Evolutionary conservation across 768 basidiomycete species (phyloP).

Genomic region (Leucocoprinus birnbaumii): DNA sequence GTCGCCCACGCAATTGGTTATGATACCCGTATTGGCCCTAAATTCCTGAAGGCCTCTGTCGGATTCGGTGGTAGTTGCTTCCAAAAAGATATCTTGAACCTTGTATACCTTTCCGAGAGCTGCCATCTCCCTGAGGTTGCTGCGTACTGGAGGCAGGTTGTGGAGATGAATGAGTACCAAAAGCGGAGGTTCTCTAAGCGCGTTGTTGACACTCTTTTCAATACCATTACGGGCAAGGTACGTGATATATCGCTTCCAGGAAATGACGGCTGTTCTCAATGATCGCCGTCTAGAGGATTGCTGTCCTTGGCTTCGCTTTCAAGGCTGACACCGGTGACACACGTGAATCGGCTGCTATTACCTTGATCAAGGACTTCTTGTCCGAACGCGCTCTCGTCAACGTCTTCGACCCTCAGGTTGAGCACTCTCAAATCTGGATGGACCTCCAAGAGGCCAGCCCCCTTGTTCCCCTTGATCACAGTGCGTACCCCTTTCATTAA

Average conservation of each 20-base stretch:
- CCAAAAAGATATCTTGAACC: slow-evolving; percentile 99
- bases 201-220: slow-evolving; percentile 97
- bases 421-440: slow-evolving; percentile 81
- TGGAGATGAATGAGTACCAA: slow-evolving; percentile 98
- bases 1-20: slow-evolving; percentile 92
- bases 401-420: slow-evolving; percentile 92
- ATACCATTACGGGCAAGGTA: slow-evolving; percentile 95
- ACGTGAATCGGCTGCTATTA: slow-evolving; percentile 94
- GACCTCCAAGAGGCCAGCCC: slow-evolving; percentile 75
- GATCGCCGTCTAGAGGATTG: slow-evolving; percentile 64
- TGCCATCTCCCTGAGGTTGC: slow-evolving; percentile 96
- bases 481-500: slow-evolving; percentile 43
- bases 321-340: slow-evolving; percentile 99
- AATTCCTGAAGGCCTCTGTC: slow-evolving; percentile 93
- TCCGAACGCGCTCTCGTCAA: slow-evolving; percentile 83
- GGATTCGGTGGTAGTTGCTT: slow-evolving; percentile 99
- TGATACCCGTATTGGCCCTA: slow-evolving; percentile 90
- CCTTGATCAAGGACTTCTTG: slow-evolving; percentile 91
- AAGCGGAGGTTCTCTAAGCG: slow-evolving; percentile 94
- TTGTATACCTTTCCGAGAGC: slow-evolving; percentile 95
- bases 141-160: slow-evolving; percentile 96
- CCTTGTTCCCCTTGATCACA: slow-evolving; percentile 53
- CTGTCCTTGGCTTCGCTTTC: slow-evolving; percentile 97
- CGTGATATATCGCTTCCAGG: slow-evolving; percentile 17
- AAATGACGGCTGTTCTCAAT: slow-evolving; percentile 2